These are phyloP conservation scores for Wickerhamomyces sydowiorum DNA, from an alignment of 805 yeast species.

Conservation along the genomic window DNA sequence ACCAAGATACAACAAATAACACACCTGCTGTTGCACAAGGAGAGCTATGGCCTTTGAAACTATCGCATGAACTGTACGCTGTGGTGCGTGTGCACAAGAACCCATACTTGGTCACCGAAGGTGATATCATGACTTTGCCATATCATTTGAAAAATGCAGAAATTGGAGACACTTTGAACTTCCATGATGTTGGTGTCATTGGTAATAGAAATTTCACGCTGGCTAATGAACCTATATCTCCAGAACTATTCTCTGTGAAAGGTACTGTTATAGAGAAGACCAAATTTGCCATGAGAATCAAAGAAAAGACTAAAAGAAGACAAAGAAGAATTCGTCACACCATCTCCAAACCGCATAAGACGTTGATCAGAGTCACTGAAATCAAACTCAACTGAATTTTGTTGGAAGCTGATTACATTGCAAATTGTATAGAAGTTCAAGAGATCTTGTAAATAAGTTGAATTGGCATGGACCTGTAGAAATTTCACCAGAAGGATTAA, in stretches of 20 bases:
- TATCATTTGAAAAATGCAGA: conserved; percentile 68
- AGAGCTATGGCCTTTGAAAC: conserved; percentile 36
- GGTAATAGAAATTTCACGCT: conserved; percentile 83
- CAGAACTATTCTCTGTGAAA: conserved; percentile 49
- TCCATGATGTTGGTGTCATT: conserved; percentile 71
- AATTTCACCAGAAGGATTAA: neutral
- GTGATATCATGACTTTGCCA: conserved; percentile 80
- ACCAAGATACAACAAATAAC: conserved; percentile 29
- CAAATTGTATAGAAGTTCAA: neutral
- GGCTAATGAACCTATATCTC: conserved; percentile 48
- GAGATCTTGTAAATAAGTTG: neutral
- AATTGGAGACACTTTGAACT: conserved; percentile 75
- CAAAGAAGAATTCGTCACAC: conserved; percentile 68
- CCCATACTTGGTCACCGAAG: conserved; percentile 85
- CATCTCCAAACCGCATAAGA: conserved; percentile 62
- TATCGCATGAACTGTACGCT: conserved; percentile 72
- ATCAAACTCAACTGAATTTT: conserved; percentile 53
- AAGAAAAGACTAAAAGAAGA: conserved; percentile 75
- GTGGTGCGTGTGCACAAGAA: conserved; percentile 74
- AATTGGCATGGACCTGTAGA: neutral
- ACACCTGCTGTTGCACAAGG: conserved; percentile 29
- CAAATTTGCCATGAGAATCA: conserved; percentile 66
- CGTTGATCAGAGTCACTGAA: conserved; percentile 73
- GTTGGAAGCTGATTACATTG: conserved; percentile 1
- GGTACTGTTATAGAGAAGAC: conserved; percentile 88